These are phyloP conservation scores for Venturia oleaginea DNA, from an alignment of 2,329 filamentous ascomycete genomes.

Conservation along the genomic window DNA sequence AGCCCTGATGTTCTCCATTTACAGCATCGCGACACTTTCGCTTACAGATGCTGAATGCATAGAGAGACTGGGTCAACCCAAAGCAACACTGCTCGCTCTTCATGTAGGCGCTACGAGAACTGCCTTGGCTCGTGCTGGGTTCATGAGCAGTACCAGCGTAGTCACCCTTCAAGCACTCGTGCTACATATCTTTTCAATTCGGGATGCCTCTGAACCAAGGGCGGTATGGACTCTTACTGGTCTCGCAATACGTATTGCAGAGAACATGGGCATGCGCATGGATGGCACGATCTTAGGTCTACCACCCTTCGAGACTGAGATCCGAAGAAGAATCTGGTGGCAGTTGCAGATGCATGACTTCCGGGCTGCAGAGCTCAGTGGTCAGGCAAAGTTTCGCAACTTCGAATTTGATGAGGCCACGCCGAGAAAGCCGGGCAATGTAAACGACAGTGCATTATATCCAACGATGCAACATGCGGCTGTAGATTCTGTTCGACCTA, in stretches of 20 bases:
- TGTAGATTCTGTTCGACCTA: constrained; percentile 11
- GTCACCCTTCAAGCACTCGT: constrained; percentile 23
- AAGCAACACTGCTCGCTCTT: constrained; percentile 18
- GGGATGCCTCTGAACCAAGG: background rate
- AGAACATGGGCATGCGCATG: constrained; percentile 20
- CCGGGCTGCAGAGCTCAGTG: constrained; percentile 1
- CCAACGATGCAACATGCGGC: constrained; percentile 34
- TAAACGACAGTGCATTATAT: constrained; percentile 45
- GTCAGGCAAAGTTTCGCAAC: constrained; percentile 3
- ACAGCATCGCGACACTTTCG: constrained; percentile 24
- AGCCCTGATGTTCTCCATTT: constrained; percentile 28
- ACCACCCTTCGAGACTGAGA: constrained; percentile 26
- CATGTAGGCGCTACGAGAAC: constrained; percentile 21
- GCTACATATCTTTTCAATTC: constrained; percentile 18
- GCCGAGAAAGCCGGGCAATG: constrained; percentile 42
- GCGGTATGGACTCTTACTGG: constrained; percentile 17
- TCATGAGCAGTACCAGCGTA: constrained; percentile 22
- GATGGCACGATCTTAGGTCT: constrained; percentile 22
- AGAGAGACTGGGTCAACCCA: constrained; percentile 18
- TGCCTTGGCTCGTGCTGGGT: constrained; percentile 20
- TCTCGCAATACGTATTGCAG: constrained; percentile 17
- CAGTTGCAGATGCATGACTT: constrained; percentile 6
- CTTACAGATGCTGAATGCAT: constrained; percentile 23
- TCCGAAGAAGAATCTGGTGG: constrained; percentile 27
- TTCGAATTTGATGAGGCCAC: constrained; percentile 1